Base-by-base conservation (phyloP, 768 basidiomycete genomes). In the Rhodosporidiobolus sp. region DNA sequence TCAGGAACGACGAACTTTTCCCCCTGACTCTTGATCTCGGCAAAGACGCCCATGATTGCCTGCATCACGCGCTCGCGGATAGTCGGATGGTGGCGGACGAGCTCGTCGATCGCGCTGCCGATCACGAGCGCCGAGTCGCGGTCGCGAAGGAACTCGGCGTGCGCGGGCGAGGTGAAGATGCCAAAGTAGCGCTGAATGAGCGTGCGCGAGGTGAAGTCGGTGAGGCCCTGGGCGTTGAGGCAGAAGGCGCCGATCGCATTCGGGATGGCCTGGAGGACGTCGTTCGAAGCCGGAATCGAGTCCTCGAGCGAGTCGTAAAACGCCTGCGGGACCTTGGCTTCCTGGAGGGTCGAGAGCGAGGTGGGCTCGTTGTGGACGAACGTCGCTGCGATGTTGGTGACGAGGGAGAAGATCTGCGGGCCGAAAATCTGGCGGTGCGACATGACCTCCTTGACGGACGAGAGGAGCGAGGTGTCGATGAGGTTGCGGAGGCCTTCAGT, bases 241-340 rank as follows among this genome's bases (percentile, higher is more conserved):
- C 96, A 99, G 43, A 99, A 84, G 0, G 96, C 96, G 46, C 96
- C 95, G 63, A 99, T 88, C 26, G 94, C 96, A 77, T 95, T 94
- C 1, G 94, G 91, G 69, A 98, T 88, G 5, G 94, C 88, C 85
- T 91, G 89, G 52, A 97, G 87, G 52, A 96, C 90, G 91, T 95
- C 65, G 49, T 64, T 69, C 10, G 68, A 45, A 12, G 24, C 62
- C 4, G 66, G 71, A 28, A 67, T 67, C 4, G 35, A 45, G 43
- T 84, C 83, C 82, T 95, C 92, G 55, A 99, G 87, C 7, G 90
- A 86, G 67, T 86, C 85, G 82, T 94, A 98, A 78, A 99, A 92
- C 0, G 88, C 86, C 77, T 93, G 90, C 1, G 96, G 96, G 6
- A 99, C 81, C 10, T 89, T 88, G 35, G 88, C 86, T 81, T 99